Evolutionary conservation across 441 rosid species (phyloP), one percentile per base, ranked within the genome.

Genomic region (Arabidopsis lyrata): DNA sequence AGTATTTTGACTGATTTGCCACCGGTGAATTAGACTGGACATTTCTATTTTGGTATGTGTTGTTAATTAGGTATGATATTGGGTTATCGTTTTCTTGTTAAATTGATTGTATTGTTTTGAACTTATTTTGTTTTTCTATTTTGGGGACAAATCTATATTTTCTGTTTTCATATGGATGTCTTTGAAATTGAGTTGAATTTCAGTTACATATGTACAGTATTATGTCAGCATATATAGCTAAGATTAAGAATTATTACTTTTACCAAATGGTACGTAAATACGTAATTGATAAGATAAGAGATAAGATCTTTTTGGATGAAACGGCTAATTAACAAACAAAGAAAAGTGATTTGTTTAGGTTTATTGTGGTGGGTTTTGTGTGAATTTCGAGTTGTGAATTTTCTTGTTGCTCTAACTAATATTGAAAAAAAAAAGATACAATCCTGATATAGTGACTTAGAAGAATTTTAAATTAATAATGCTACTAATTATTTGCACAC

Each of bases 1-100:
- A 6, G 29, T 38, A 14, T 39, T 31, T 31, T 36, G 53, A 57
- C 52, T 75, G 12, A 68, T 45, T 54, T 62, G 8, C 50, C 61
- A 62, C 45, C 65, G 52, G 58, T 75, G 65, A 20, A 68, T 62
- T 16, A 75, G 38, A 70, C 75, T 32, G 38, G 20, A 48, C 2
- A 70, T 56, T 14, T 29, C 79, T 76, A 76, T 69, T 76, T 69
- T 76, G 75, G 61, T 68, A 62, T 53, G 58, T 35, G 0, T 61
- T 59, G 70, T 68, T 61, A 61, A 18, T 68, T 75, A 54, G 74
- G 52, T 62, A 2, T 52, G 31, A 4, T 4, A 41, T 36, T 67
- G 49, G 47, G 34, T 41, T 41, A 60, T 5, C 42, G 29, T 47
- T 32, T 47, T 31, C 42, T 63, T 31, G 5, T 59, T 38, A 10